Conservation (phyloP, 2,329 filamentous ascomycete genomes). For the Scedosporium boydii region DNA sequence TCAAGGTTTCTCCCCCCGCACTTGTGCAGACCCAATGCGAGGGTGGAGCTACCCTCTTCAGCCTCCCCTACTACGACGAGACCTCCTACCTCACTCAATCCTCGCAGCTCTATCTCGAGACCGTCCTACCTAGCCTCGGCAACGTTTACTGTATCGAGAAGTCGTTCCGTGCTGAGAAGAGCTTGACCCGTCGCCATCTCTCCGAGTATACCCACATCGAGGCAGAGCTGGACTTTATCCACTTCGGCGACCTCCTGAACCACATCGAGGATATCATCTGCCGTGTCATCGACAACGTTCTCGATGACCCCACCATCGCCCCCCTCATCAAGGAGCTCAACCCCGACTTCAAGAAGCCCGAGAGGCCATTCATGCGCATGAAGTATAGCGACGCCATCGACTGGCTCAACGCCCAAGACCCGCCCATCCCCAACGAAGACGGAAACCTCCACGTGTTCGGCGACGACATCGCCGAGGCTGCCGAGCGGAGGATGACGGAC, state of each 20-base stretch:
- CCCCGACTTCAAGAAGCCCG: constrained; percentile 75
- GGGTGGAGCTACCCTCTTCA: constrained; percentile 84
- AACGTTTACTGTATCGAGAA: constrained; percentile 98
- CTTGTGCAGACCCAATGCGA: constrained; percentile 95
- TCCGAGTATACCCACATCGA: constrained; percentile 97
- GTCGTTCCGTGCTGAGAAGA: constrained; percentile 97
- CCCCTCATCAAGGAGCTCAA: constrained; percentile 76
- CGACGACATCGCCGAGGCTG: constrained; percentile 96
- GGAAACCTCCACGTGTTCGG: constrained; percentile 84
- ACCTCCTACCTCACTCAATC: constrained; percentile 92
- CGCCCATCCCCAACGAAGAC: constrained; percentile 79
- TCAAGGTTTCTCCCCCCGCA: constrained; percentile 80
- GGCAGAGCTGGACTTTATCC: constrained; percentile 92
- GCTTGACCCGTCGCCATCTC: constrained; percentile 83
- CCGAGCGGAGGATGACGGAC: constrained; percentile 94
- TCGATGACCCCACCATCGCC: constrained; percentile 64
- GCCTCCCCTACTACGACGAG: constrained; percentile 81
- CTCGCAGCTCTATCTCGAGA: constrained; percentile 95
- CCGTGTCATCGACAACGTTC: constrained; percentile 68
- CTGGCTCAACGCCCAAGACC: constrained; percentile 80
- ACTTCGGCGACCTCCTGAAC: constrained; percentile 75
- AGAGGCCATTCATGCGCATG: constrained; percentile 89
- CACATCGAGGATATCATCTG: constrained; percentile 86
- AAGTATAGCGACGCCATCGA: constrained; percentile 87
- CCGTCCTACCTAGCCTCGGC: constrained; percentile 78